phyloP scores from a whole-genome alignment of 1,284 basidiomycete genomes.

The Boletellus sp. region DNA sequence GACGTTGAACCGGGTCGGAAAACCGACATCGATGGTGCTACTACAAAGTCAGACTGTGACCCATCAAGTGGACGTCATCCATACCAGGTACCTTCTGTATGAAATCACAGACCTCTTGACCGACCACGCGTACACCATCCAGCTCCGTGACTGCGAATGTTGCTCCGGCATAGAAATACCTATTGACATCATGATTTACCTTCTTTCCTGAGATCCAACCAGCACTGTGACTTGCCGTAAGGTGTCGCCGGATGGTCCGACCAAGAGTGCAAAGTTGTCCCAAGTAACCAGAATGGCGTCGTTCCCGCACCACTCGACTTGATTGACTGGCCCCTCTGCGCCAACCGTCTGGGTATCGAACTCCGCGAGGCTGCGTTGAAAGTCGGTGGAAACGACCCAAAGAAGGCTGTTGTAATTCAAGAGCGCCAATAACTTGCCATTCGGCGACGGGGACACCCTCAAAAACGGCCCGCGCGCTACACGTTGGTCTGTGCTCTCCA shows the following conservation, averaged over 20 bases:
- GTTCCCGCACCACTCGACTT: constrained; percentile 95
- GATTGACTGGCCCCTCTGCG: constrained; percentile 54
- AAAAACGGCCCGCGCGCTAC: constrained; percentile 86
- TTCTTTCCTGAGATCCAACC: neutral
- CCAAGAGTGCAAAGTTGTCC: constrained; percentile 76
- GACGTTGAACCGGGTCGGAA: constrained; percentile 92
- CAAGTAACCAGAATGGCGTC: constrained; percentile 90
- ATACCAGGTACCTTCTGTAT: constrained; percentile 89
- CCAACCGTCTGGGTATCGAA: constrained; percentile 65
- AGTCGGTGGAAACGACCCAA: constrained; percentile 93
- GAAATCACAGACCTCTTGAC: constrained; percentile 80
- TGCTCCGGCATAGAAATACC: constrained; percentile 78
- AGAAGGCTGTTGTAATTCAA: constrained; percentile 71
- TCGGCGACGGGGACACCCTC: constrained; percentile 85
- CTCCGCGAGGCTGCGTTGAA: constrained; percentile 85
- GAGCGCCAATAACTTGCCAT: constrained; percentile 89
- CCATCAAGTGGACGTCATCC: constrained; percentile 14
- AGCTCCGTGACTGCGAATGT: constrained; percentile 80
- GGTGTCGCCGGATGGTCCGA: constrained; percentile 90
- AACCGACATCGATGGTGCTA: constrained; percentile 75
- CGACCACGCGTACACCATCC: constrained; percentile 84
- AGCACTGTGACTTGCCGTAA: constrained; percentile 57
- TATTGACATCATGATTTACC: constrained; percentile 52
- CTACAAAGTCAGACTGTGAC: constrained; percentile 4
- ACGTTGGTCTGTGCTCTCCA: constrained; percentile 87